phyloP scores from a whole-genome alignment of 805 yeast species.

The Saturnispora sanitii region DNA sequence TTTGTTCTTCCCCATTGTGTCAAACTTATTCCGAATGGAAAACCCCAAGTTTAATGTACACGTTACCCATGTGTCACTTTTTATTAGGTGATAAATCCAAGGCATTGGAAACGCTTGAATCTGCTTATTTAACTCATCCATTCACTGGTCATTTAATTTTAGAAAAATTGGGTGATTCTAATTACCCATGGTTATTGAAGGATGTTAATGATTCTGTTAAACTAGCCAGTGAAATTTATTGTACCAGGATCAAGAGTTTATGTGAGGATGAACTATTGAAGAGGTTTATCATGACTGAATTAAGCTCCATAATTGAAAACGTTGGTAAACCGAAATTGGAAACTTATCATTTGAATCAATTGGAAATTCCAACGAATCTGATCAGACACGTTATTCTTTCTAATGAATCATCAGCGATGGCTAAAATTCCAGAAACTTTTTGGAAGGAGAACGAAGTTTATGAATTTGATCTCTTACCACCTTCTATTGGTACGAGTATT shows the following conservation, averaged over 20 bases:
- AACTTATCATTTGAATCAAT: constrained; percentile 16
- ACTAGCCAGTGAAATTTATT: constrained; percentile 46
- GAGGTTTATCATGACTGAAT: constrained; percentile 28
- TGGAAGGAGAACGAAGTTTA: constrained; percentile 54
- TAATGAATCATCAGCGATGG: constrained; percentile 63
- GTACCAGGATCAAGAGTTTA: constrained; percentile 42
- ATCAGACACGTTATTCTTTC: constrained; percentile 60
- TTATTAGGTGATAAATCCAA: constrained; percentile 27
- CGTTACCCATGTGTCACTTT: constrained; percentile 54
- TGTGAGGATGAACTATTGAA: constrained; percentile 43
- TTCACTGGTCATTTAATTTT: constrained; percentile 43
- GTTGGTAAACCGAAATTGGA: constrained; percentile 13
- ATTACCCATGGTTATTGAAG: constrained; percentile 20
- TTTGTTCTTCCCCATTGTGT: constrained; percentile 46
- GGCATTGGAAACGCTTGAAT: constrained; percentile 39
- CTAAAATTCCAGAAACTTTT: constrained; percentile 49
- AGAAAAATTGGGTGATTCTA: constrained; percentile 35
- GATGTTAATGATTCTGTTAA: constrained; percentile 26
- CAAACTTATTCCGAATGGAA: constrained; percentile 55
- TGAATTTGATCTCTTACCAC: constrained; percentile 70
- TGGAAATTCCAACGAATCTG: constrained; percentile 48
- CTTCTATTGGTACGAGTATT: constrained; percentile 37
- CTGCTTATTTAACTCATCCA: constrained; percentile 50
- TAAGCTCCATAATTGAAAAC: constrained; percentile 12
- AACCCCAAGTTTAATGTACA: constrained; percentile 63